Conservation (phyloP, 176 grass and related monocot genomes). For the Oryza brachyantha region DNA sequence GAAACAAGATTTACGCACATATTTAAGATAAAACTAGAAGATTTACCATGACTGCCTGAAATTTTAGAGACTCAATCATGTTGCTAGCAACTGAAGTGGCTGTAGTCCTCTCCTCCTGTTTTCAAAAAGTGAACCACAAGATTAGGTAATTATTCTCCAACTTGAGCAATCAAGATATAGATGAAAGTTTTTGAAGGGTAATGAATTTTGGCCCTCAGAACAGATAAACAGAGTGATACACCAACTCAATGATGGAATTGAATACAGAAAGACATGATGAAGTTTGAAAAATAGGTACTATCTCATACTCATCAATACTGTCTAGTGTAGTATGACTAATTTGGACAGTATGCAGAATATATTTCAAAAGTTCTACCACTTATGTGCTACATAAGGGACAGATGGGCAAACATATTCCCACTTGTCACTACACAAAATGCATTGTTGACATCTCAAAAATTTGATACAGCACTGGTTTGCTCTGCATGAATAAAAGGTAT, state of each 20-base stretch:
- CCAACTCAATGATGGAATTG: neutral
- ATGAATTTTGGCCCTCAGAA: neutral
- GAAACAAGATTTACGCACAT: conserved; percentile 6
- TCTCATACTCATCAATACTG: conserved; percentile 1
- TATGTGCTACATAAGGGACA: neutral
- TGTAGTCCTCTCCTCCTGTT: conserved; percentile 83
- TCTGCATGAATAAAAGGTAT: conserved; percentile 1
- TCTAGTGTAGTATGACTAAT: neutral
- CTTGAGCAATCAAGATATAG: conserved; percentile 3
- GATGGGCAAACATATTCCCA: conserved; percentile 1
- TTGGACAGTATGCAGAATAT: conserved; percentile 8
- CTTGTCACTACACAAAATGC: neutral
- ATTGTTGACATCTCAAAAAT: neutral
- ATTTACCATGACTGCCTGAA: conserved; percentile 85
- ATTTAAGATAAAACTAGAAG: conserved; percentile 21
- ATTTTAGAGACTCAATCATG: conserved; percentile 89
- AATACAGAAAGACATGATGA: neutral
- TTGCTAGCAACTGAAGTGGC: conserved; percentile 72
- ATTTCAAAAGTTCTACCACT: conserved; percentile 11
- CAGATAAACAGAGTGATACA: neutral
- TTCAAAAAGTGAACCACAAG: neutral
- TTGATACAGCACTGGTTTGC: conserved; percentile 7
- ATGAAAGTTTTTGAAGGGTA: neutral
- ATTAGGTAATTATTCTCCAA: conserved; percentile 27
- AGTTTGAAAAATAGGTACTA: conserved; percentile 4